Conservation (phyloP, 371 early-diverging fungal genomes). For the Lichtheimia ramosa region DNA sequence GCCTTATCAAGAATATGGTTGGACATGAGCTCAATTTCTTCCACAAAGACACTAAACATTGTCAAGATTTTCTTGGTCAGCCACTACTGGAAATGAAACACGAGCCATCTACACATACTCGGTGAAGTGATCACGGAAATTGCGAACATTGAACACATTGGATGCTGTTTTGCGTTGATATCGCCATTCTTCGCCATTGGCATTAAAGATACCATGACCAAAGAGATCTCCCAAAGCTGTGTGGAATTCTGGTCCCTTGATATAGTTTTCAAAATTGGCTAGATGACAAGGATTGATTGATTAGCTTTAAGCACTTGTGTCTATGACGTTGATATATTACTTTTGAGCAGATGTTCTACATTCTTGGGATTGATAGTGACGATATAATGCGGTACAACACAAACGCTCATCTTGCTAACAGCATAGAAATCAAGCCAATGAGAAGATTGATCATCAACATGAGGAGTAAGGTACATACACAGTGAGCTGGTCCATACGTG, state of each 20-base stretch:
- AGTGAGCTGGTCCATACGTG: conserved; percentile 16
- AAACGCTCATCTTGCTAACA: conserved; percentile 19
- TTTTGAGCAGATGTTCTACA: conserved; percentile 30
- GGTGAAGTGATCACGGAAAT: conserved; percentile 55
- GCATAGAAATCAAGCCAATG: not conserved
- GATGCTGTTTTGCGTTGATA: conserved; percentile 49
- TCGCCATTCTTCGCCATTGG: conserved; percentile 48
- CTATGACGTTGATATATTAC: conserved; percentile 2
- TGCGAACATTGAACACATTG: conserved; percentile 55
- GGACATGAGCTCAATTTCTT: conserved; percentile 33
- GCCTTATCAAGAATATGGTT: conserved; percentile 32
- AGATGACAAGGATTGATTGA: not conserved
- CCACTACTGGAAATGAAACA: not conserved
- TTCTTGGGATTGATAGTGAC: conserved; percentile 24
- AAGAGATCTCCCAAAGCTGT: conserved; percentile 26
- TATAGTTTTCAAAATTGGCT: conserved; percentile 42
- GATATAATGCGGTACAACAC: conserved; percentile 20
- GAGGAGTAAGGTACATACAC: conserved; percentile 6
- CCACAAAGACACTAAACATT: conserved; percentile 41
- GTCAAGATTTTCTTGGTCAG: conserved; percentile 6
- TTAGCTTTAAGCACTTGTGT: not conserved
- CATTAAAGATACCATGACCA: conserved; percentile 45
- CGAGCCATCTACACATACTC: conserved; percentile 15
- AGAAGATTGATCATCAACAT: not conserved
- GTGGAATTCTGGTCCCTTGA: conserved; percentile 35